These are phyloP conservation scores for Podila minutissima DNA, from an alignment of 192 early-diverging fungal genomes.

Conservation along the genomic window DNA sequence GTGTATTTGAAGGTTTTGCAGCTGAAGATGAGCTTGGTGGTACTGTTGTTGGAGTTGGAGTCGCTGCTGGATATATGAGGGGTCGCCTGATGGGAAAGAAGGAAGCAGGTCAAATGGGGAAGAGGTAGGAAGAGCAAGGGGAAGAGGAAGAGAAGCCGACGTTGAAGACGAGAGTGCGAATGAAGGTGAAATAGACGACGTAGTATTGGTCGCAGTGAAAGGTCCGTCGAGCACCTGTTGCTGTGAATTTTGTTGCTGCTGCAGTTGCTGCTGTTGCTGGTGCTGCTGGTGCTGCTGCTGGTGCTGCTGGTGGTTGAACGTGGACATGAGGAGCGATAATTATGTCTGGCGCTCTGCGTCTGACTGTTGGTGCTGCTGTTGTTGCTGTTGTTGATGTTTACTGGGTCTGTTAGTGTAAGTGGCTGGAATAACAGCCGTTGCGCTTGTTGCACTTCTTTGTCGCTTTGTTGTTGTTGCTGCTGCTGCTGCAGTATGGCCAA, in stretches of 20 bases:
- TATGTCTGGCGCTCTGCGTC: too few relatives aligned
- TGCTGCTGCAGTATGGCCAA: neutral
- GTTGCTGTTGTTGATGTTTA: neutral
- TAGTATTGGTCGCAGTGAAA: neutral
- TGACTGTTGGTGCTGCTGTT: neutral
- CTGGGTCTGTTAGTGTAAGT: neutral
- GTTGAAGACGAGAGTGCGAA: constrained; percentile 12
- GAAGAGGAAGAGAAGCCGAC: neutral
- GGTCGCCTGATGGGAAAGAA: neutral
- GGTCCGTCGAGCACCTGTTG: neutral
- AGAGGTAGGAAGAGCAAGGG: neutral
- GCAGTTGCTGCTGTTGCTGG: neutral
- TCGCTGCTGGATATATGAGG: constrained; percentile 10
- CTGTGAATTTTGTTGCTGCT: neutral
- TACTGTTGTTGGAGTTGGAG: constrained; percentile 22
- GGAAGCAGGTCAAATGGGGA: neutral
- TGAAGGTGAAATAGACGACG: neutral
- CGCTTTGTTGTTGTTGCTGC: neutral
- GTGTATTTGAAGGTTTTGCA: constrained; percentile 23
- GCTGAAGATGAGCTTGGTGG: constrained; percentile 16
- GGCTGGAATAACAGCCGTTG: too few relatives aligned
- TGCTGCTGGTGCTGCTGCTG: neutral
- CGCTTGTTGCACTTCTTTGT: too few relatives aligned
- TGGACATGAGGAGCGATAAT: too few relatives aligned
- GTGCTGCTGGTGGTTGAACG: neutral